Evolutionary conservation across 2,329 filamentous ascomycete species (phyloP).

Genomic region (Pseudogymnoascus sp.): DNA sequence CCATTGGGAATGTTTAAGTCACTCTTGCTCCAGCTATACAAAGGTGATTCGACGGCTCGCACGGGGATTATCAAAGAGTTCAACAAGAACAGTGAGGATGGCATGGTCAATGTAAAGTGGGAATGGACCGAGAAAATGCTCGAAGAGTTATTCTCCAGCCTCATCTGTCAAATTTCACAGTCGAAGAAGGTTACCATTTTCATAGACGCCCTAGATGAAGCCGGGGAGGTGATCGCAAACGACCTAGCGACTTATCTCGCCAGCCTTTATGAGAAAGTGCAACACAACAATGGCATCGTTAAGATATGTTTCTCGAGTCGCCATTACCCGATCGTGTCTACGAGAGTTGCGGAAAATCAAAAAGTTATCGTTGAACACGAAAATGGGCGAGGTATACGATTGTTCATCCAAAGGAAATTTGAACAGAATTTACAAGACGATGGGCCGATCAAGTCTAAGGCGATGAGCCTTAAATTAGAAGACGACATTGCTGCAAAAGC

Average conservation of each 20-base stretch:
- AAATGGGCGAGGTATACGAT: neutral
- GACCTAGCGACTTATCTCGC: constrained; percentile 21
- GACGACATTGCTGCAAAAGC: neutral
- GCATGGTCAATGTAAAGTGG: neutral
- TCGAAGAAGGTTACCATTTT: constrained; percentile 12
- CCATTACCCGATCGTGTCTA: constrained; percentile 20
- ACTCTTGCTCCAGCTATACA: neutral
- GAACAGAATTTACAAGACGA: neutral
- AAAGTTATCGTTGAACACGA: neutral
- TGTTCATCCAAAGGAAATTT: neutral
- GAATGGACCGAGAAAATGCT: constrained; percentile 20
- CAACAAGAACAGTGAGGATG: neutral
- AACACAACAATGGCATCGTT: constrained; percentile 13
- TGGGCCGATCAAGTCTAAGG: neutral
- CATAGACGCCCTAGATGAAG: constrained; percentile 26
- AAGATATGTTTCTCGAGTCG: constrained; percentile 27
- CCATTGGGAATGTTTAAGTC: neutral
- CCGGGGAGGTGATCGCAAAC: constrained; percentile 13
- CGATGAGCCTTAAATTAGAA: neutral
- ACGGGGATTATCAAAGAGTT: neutral
- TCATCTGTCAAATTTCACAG: constrained; percentile 14
- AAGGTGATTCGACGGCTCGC: neutral
- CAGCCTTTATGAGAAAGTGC: constrained; percentile 16
- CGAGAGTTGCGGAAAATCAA: neutral
- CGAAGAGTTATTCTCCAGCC: constrained; percentile 21